phyloP scores from a whole-genome alignment of 805 yeast species.

The Cephaloascus albidus region DNA sequence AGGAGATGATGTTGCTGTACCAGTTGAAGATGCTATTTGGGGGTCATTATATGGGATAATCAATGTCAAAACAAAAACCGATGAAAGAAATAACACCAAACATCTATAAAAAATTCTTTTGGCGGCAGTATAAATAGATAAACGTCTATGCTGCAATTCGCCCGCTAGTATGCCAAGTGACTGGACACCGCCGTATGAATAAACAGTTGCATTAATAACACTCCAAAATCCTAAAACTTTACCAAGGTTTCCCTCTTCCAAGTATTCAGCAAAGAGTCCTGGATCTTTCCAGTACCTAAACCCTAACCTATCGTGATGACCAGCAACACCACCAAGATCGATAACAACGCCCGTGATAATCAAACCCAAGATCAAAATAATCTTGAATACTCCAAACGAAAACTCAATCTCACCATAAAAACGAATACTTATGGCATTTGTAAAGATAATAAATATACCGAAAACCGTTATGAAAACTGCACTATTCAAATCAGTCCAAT shows the following conservation, averaged over 20 bases:
- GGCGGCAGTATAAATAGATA: conserved; percentile 17
- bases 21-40: conserved; percentile 14
- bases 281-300: conserved; percentile 19
- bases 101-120: conserved; percentile 19
- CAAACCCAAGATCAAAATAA: conserved; percentile 12
- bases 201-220: conserved; percentile 27
- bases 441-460: conserved; percentile 20
- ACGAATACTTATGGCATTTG: conserved; percentile 27
- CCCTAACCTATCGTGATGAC: conserved; percentile 15
- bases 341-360: conserved; percentile 11
- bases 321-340: conserved; percentile 16
- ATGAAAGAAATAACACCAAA: conserved; percentile 15
- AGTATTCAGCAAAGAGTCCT: conserved; percentile 8
- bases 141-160: conserved; percentile 23
- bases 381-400: conserved; percentile 14
- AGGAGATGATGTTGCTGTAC: conserved; percentile 30
- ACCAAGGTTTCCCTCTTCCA: conserved; percentile 10
- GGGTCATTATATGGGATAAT: conserved; percentile 20
- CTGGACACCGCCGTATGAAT: conserved; percentile 23
- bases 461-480: conserved; percentile 38
- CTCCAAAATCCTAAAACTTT: conserved; percentile 18
- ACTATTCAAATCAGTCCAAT: conserved; percentile 33
- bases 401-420: conserved; percentile 28
- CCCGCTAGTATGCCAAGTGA: conserved; percentile 15
- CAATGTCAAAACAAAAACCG: conserved; percentile 22